phyloP scores from a whole-genome alignment of 2,329 filamentous ascomycete species.

The Corinectria fuckeliana region DNA sequence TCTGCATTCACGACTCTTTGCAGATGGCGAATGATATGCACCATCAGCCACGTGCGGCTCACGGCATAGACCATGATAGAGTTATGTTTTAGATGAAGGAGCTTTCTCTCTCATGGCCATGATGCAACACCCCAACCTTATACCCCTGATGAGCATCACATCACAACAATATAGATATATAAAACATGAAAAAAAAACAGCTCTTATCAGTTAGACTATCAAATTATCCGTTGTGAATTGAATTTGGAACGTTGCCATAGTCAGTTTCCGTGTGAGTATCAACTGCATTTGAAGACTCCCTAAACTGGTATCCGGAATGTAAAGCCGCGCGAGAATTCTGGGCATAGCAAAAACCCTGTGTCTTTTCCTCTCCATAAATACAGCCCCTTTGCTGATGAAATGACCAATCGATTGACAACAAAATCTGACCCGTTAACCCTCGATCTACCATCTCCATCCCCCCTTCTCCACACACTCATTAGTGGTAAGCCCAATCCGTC shows the following conservation, averaged over 20 bases:
- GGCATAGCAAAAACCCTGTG: neutral
- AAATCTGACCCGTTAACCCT: neutral
- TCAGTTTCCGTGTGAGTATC: too few species aligned
- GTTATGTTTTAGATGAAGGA: constrained; percentile 15
- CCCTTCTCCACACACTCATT: neutral
- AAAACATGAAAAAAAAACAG: constrained; percentile 16
- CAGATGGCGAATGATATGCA: constrained; percentile 23
- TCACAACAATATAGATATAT: constrained; percentile 29
- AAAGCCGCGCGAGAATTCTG: neutral
- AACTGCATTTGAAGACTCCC: too few species aligned
- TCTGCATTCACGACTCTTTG: constrained; percentile 30
- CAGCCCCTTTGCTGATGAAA: neutral
- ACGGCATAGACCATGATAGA: constrained; percentile 25
- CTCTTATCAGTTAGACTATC: constrained; percentile 7
- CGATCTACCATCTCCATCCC: neutral
- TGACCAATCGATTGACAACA: neutral
- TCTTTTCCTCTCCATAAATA: too few species aligned
- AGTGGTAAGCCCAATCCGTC: neutral
- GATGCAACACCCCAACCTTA: constrained; percentile 35
- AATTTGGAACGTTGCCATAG: too few species aligned
- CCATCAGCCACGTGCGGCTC: constrained; percentile 14
- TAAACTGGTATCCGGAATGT: too few species aligned
- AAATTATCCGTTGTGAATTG: too few species aligned
- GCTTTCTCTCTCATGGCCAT: constrained; percentile 25
- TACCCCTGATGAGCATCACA: constrained; percentile 43